These are phyloP conservation scores for Cymodocea nodosa DNA, from an alignment of 116 monocot species.

Conservation along the genomic window DNA sequence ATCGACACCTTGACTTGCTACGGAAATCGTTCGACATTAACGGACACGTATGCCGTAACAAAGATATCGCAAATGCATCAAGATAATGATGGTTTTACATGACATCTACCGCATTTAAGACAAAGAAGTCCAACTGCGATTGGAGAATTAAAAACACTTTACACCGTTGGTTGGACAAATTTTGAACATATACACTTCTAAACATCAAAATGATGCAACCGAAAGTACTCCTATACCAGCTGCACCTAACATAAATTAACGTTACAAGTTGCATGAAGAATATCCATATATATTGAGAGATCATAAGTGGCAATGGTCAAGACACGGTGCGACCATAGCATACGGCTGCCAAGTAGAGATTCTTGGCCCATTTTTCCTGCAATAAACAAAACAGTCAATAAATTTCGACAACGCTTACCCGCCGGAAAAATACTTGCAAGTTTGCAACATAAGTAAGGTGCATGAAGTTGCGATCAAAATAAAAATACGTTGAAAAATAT, in stretches of 20 bases:
- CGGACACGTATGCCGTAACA: no score
- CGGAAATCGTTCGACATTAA: no score
- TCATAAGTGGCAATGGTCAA: constrained; percentile 15
- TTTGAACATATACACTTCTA: background rate
- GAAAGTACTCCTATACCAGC: background rate
- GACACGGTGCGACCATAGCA: constrained; percentile 59
- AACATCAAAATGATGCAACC: background rate
- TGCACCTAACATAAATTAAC: background rate
- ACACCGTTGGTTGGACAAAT: constrained; percentile 1
- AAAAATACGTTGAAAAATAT: no score
- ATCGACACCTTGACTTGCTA: no score
- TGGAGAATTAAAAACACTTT: background rate
- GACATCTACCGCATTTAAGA: background rate
- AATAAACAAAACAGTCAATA: background rate
- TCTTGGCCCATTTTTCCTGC: constrained; percentile 78
- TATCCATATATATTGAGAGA: background rate
- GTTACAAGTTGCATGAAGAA: constrained; percentile 1
- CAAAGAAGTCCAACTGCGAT: background rate
- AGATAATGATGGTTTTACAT: background rate
- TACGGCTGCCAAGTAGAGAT: constrained; percentile 55
- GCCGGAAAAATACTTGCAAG: no score
- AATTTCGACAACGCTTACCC: no score
- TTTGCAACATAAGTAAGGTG: no score
- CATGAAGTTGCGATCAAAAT: no score
- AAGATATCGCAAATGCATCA: no score